These are phyloP conservation scores for Colletotrichum sp. DNA, from an alignment of 2,329 filamentous ascomycete species.

Conservation along the genomic window DNA sequence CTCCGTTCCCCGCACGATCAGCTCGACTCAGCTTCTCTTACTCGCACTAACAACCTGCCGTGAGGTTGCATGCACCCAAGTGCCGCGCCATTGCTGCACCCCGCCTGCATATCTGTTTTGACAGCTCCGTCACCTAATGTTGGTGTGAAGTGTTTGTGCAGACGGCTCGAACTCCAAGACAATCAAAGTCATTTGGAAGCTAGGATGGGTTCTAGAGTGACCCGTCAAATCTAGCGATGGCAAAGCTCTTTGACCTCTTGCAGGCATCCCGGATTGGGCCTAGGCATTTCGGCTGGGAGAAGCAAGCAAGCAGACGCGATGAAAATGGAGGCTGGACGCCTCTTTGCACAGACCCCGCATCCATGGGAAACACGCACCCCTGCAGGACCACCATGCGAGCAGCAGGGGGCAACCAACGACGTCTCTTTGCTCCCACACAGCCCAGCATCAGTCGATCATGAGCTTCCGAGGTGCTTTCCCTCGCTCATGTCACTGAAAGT, in stretches of 20 bases:
- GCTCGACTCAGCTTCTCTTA: not conserved
- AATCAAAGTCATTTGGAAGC: not conserved
- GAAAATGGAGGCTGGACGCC: not conserved
- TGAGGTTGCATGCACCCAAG: constrained; percentile 8
- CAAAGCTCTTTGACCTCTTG: not conserved
- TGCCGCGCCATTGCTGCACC: not conserved
- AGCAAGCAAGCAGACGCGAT: not conserved
- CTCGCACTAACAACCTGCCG: not conserved
- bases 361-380: constrained; percentile 10
- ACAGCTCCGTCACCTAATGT: not conserved
- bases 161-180: not conserved
- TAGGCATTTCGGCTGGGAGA: not conserved
- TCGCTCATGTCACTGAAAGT: not conserved
- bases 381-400: constrained; percentile 13
- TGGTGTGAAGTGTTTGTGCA: not conserved
- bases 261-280: not conserved
- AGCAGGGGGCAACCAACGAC: constrained; percentile 11
- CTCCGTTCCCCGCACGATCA: constrained; percentile 1
- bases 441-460: constrained; percentile 16
- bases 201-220: not conserved
- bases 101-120: not conserved
- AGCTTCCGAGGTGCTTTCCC: constrained; percentile 19
- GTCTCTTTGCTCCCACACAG: not conserved
- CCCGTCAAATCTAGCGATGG: not conserved
- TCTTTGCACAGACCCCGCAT: constrained; percentile 19